These are phyloP conservation scores for Nemania sp. DNA, from an alignment of 2,329 filamentous ascomycete species.

Conservation along the genomic window DNA sequence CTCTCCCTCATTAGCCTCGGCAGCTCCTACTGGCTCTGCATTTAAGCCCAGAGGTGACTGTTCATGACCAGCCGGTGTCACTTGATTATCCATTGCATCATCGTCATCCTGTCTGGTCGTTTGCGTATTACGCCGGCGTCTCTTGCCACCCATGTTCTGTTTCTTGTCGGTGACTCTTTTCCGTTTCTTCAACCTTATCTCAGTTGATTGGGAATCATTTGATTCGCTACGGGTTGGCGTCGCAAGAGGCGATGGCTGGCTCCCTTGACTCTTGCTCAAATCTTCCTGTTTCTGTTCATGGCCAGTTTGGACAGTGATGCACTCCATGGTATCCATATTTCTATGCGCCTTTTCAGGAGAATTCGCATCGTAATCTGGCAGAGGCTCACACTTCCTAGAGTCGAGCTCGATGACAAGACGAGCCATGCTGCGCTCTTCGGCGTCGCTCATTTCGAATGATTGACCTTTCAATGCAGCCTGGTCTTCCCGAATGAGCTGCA, in stretches of 20 bases:
- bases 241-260: conserved; percentile 13
- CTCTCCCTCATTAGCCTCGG: conserved; percentile 11
- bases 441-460: conserved; percentile 43
- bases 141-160: conserved; percentile 35
- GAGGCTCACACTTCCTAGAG: conserved; percentile 43
- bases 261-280: conserved; percentile 12
- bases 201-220: conserved; percentile 30
- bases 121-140: conserved; percentile 31
- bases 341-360: conserved; percentile 38
- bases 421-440: conserved; percentile 53
- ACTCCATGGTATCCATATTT: conserved; percentile 24
- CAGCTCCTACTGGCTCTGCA: neutral
- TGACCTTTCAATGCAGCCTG: conserved; percentile 26
- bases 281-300: conserved; percentile 8
- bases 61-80: conserved; percentile 14
- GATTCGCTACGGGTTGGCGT: conserved; percentile 25
- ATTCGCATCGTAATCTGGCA: conserved; percentile 31
- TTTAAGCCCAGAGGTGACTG: neutral
- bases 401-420: conserved; percentile 57
- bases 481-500: conserved; percentile 4
- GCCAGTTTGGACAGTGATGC: conserved; percentile 32
- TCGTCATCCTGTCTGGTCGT: conserved; percentile 25
- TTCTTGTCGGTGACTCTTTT: conserved; percentile 34
- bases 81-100: conserved; percentile 29
- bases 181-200: conserved; percentile 35